Evolutionary conservation across 495 filamentous ascomycete genomes (phyloP).

Genomic region (Opeltia flavorubescens): DNA sequence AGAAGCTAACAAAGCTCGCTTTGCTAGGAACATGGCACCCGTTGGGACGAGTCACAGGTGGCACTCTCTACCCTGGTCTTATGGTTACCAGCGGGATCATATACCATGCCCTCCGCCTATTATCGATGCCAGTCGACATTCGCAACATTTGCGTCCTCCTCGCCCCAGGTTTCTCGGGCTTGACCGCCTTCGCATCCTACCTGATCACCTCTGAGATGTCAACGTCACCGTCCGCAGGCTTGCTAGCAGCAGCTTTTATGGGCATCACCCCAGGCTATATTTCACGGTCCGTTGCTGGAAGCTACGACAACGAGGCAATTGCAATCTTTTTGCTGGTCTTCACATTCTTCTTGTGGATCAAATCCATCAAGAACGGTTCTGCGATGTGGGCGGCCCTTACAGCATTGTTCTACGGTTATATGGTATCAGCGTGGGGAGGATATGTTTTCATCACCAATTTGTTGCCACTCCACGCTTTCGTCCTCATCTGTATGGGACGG

Average conservation of each 20-base stretch:
- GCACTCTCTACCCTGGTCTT: slow-evolving; percentile 93
- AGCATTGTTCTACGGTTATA: slow-evolving; percentile 97
- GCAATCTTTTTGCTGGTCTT: slow-evolving; percentile 97
- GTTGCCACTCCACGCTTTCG: slow-evolving; percentile 89
- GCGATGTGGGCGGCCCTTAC: slow-evolving; percentile 91
- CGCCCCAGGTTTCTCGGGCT: slow-evolving; percentile 86
- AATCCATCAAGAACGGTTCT: slow-evolving; percentile 89
- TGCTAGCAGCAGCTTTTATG: slow-evolving; percentile 92
- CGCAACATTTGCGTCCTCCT: slow-evolving; percentile 97
- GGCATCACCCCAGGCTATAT: slow-evolving; percentile 97
- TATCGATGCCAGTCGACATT: slow-evolving; percentile 94
- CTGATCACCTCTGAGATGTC: slow-evolving; percentile 95
- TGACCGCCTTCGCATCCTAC: slow-evolving; percentile 89
- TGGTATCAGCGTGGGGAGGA: slow-evolving; percentile 99
- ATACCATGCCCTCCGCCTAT: slow-evolving; percentile 82
- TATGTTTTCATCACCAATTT: slow-evolving; percentile 99
- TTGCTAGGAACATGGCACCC: slow-evolving; percentile 89
- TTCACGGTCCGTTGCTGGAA: slow-evolving; percentile 91
- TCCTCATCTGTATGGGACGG: slow-evolving; percentile 90
- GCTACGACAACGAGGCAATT: slow-evolving; percentile 99
- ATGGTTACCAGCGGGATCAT: slow-evolving; percentile 99
- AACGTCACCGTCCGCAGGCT: slow-evolving; percentile 77
- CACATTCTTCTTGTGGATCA: slow-evolving; percentile 99
- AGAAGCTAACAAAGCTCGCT: slow-evolving; percentile 8
- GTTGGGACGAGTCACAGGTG: slow-evolving; percentile 94